Evolutionary conservation across 2,329 filamentous ascomycete species (phyloP).

Genomic region (Annulohypoxylon truncatum): DNA sequence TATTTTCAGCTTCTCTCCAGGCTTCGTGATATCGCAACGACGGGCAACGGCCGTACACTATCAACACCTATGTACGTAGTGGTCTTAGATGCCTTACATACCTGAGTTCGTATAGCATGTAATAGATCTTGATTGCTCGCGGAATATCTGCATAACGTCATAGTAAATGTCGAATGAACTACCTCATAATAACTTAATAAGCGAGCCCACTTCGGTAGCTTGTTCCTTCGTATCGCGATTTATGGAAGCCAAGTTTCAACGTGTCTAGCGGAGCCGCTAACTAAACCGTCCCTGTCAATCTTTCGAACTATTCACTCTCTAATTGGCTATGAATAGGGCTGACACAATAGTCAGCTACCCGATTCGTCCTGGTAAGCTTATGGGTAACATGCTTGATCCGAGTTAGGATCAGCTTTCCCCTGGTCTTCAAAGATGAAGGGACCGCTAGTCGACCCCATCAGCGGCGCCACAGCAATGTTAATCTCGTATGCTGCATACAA

Average conservation of each 20-base stretch:
- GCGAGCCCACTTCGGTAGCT: constrained; percentile 14
- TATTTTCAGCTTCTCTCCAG: constrained; percentile 30
- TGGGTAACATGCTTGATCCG: constrained; percentile 25
- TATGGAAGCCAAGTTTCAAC: constrained; percentile 26
- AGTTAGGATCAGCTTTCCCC: constrained; percentile 36
- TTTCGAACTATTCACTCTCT: background rate
- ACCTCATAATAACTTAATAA: constrained; percentile 8
- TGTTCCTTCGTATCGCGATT: constrained; percentile 34
- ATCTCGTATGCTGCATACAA: constrained; percentile 31
- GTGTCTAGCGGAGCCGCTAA: constrained; percentile 37
- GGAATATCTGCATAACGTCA: constrained; percentile 1
- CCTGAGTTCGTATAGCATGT: background rate
- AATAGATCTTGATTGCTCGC: background rate
- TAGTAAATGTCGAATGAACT: constrained; percentile 5
- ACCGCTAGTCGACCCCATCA: constrained; percentile 27
- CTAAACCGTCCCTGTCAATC: constrained; percentile 20
- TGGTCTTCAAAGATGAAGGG: constrained; percentile 21
- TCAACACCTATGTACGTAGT: background rate
- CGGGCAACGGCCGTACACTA: background rate
- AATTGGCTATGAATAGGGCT: constrained; percentile 31
- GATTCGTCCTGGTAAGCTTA: constrained; percentile 35
- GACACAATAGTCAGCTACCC: constrained; percentile 30
- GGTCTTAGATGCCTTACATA: background rate
- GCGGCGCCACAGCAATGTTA: constrained; percentile 31
- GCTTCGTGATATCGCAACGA: background rate